Evolutionary conservation across 768 basidiomycete species (phyloP), one percentile per base, ranked within the genome.

Genomic region (Scleroderma bovista): DNA sequence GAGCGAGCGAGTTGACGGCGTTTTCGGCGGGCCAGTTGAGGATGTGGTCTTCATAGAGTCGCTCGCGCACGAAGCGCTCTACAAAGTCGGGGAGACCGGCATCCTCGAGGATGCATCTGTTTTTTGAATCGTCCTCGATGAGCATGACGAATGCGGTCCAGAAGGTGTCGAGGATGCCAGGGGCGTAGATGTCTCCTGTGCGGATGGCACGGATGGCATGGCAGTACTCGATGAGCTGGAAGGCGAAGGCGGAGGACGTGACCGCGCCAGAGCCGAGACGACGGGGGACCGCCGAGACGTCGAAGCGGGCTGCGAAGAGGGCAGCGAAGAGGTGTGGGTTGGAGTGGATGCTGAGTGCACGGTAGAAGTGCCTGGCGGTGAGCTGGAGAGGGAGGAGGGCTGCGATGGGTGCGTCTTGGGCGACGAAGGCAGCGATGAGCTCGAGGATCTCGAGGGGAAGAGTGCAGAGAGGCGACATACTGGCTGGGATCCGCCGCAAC

Each of bases 101-200:
- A 20, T 65, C 69, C 49, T 76, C 69, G 43, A 87, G 76, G 64
- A 81, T 81, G 3, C 57, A 66, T 32, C 72, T 70, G 60, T 88
- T 88, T 60, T 74, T 75, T 31, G 83, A 83, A 63, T 87, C 84
- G 65, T 84, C 80, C 53, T 87, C 85, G 3, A 77, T 65, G 62
- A 83, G 61, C 72, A 88, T 76, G 38, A 83, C 57, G 46, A 75
- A 79, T 6, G 72, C 72, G 0, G 64, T 66, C 66, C 75, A 77
- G 19, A 88, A 70, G 1, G 67, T 58, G 0, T 64, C 56, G 12
- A 62, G 55, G 50, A 70, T 19, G 32, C 50, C 32, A 20, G 47
- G 23, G 13, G 77, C 72, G 19, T 66, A 52, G 38, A 73, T 56
- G 48, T 75, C 55, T 23, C 60, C 55, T 1, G 53, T 41, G 48